Evolutionary conservation across 2,329 filamentous ascomycete species (phyloP).

Genomic region (Pseudocercospora fuligena): DNA sequence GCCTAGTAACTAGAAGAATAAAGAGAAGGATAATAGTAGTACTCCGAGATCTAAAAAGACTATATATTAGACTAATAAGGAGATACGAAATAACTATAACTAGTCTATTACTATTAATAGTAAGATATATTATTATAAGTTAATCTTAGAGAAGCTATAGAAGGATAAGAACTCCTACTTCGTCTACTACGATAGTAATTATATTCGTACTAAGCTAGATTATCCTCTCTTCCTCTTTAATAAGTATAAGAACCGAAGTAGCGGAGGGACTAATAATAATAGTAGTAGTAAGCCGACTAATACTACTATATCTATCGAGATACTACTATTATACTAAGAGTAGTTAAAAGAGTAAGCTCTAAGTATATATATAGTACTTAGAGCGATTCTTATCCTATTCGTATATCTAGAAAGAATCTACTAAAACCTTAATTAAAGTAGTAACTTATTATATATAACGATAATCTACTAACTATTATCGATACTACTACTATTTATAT

Average conservation of each 20-base stretch:
- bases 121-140: neutral
- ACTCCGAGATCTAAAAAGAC: neutral
- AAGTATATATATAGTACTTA: neutral
- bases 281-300: neutral
- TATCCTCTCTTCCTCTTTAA: neutral
- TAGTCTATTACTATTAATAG: neutral
- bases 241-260: neutral
- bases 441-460: neutral
- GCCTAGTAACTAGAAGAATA: neutral
- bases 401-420: neutral
- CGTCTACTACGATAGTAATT: neutral
- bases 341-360: neutral
- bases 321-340: neutral
- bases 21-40: neutral
- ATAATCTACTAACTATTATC: neutral
- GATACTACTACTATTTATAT: neutral
- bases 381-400: neutral
- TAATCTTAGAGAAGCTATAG: neutral
- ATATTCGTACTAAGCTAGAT: neutral
- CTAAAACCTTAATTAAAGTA: neutral
- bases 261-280: neutral
- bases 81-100: neutral
- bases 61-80: neutral
- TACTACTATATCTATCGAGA: neutral
- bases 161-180: neutral